Conservation (phyloP, 2,329 filamentous ascomycete genomes). For the Cytospora schulzeri region DNA sequence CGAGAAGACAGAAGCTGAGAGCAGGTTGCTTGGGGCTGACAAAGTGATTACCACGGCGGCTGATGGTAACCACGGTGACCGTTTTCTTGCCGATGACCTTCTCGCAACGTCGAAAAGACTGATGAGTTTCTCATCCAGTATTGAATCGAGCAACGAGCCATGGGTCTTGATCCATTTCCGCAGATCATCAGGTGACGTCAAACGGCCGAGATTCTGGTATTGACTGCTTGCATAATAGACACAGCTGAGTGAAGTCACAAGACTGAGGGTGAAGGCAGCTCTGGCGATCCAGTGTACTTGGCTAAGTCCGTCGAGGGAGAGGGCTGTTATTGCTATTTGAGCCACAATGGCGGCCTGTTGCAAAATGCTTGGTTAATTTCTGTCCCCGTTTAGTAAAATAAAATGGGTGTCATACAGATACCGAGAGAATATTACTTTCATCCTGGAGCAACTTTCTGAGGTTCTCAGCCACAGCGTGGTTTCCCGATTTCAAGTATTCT, state of each 20-base stretch:
- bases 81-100: too few relatives aligned
- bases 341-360: neutral
- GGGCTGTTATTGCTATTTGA: neutral
- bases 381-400: too few relatives aligned
- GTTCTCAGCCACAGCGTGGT: neutral
- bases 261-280: conserved; percentile 1
- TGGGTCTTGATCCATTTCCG: neutral
- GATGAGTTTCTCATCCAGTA: too few relatives aligned
- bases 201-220: neutral
- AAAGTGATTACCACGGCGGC: neutral
- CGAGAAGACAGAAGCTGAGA: neutral
- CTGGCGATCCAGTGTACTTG: neutral
- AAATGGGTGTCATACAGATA: neutral
- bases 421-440: neutral
- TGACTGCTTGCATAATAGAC: neutral
- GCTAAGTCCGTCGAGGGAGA: neutral
- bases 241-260: neutral
- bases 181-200: neutral
- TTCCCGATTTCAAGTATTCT: neutral
- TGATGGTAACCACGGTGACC: too few relatives aligned
- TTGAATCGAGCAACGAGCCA: too few relatives aligned
- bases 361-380: too few relatives aligned
- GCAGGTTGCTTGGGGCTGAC: neutral
- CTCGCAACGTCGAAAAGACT: too few relatives aligned
- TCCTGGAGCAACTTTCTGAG: neutral